Percentiles rank a stretch among this genome's conserved stretches.
Conservation (phyloP, 345 rosid genomes). For the Euclidium syriacum region DNA sequence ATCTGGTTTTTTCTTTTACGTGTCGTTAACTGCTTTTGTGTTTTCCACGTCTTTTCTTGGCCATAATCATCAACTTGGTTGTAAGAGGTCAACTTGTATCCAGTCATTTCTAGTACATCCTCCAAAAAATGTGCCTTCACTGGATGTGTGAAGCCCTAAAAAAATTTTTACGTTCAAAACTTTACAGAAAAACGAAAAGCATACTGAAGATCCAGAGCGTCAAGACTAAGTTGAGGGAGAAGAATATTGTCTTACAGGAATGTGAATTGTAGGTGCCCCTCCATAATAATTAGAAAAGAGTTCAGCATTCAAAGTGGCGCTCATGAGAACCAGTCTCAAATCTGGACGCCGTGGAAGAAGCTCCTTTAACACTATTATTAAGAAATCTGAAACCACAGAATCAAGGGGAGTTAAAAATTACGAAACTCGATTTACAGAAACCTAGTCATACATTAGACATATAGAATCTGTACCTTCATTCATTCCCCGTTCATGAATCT, state of each 20-base stretch:
- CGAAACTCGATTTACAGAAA: slow-evolving; percentile 1
- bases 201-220: slow-evolving; percentile 8
- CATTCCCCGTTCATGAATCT: slow-evolving; percentile 99
- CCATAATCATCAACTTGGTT: slow-evolving; percentile 99
- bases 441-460: background rate
- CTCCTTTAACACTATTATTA: slow-evolving; percentile 91
- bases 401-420: background rate
- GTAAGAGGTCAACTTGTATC: slow-evolving; percentile 78
- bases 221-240: background rate
- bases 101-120: slow-evolving; percentile 83
- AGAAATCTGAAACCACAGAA: slow-evolving; percentile 60
- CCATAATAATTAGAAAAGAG: slow-evolving; percentile 88
- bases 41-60: slow-evolving; percentile 96
- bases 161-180: background rate
- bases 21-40: slow-evolving; percentile 78
- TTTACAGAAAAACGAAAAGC: background rate
- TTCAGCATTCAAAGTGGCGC: slow-evolving; percentile 97
- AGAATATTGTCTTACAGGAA: slow-evolving; percentile 57
- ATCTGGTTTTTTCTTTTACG: slow-evolving; percentile 93
- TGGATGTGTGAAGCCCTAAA: slow-evolving; percentile 88
- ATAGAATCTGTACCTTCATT: slow-evolving; percentile 70
- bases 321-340: slow-evolving; percentile 92
- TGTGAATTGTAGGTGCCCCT: slow-evolving; percentile 85
- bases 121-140: slow-evolving; percentile 83
- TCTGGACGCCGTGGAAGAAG: slow-evolving; percentile 94